Evolutionary conservation across 2,329 filamentous ascomycete species (phyloP).

Genomic region (Fusarium bactridioides): DNA sequence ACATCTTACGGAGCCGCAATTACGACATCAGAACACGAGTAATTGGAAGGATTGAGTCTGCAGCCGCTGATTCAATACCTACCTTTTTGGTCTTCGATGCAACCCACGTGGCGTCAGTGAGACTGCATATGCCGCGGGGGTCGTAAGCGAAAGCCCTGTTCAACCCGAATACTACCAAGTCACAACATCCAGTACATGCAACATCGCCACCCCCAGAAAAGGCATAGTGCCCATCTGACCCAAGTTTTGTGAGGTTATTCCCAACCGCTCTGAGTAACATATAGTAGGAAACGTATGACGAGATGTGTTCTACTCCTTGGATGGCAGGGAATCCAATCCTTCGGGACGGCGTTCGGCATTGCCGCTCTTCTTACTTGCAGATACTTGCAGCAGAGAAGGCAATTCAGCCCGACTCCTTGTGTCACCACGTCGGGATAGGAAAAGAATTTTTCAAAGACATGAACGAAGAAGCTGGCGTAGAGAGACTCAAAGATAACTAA

Average conservation of each 20-base stretch:
- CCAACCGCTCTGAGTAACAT: not conserved
- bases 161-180: not conserved
- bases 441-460: not conserved
- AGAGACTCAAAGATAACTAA: accelerated
- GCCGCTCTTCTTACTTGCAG: not conserved
- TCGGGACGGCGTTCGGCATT: not conserved
- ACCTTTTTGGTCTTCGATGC: accelerated
- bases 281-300: not conserved
- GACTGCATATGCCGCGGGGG: not conserved
- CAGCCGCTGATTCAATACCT: not conserved
- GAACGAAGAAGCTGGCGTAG: accelerated
- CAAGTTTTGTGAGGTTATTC: not conserved
- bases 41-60: not conserved
- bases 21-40: not conserved
- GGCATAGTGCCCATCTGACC: not conserved
- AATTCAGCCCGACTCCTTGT: not conserved
- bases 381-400: not conserved
- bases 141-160: not conserved
- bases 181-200: not conserved
- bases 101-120: not conserved
- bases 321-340: not conserved
- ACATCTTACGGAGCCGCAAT: not conserved
- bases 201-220: not conserved
- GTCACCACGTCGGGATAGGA: not conserved
- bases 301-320: not conserved